Conservation (phyloP, 2,329 filamentous ascomycete genomes). For the Cladosporium colombiae region DNA sequence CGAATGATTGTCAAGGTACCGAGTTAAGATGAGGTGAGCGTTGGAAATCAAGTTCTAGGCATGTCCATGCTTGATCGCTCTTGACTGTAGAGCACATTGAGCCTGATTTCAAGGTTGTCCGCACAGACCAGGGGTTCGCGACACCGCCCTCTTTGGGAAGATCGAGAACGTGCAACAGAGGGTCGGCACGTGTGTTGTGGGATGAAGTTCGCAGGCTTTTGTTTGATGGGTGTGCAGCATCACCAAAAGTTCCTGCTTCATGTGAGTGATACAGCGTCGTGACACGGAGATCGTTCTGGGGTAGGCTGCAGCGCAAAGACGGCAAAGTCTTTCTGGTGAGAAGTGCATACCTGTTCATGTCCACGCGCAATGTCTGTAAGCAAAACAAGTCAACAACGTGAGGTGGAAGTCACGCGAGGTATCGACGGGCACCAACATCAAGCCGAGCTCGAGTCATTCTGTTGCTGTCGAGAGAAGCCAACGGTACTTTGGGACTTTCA, state of each 20-base stretch:
- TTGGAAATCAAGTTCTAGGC: neutral
- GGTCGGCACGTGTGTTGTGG: conserved; percentile 30
- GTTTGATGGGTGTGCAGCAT: conserved; percentile 13
- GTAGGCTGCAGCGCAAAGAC: neutral
- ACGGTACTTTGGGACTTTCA: neutral
- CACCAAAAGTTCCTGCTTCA: conserved; percentile 11
- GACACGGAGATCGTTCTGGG: conserved; percentile 14
- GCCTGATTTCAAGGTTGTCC: neutral
- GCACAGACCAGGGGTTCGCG: conserved; percentile 34
- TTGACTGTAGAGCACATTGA: conserved; percentile 3
- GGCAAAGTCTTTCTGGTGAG: conserved; percentile 17
- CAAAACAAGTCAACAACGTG: neutral
- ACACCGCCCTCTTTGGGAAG: conserved; percentile 11
- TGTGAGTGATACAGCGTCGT: conserved; percentile 19
- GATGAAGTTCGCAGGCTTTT: conserved; percentile 21
- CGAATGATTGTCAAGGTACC: neutral
- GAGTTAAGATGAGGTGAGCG: neutral
- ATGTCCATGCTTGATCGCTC: neutral
- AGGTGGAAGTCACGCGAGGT: neutral
- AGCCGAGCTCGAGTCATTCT: neutral
- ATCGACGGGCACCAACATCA: conserved; percentile 2
- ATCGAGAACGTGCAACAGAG: conserved; percentile 27
- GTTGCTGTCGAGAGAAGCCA: neutral
- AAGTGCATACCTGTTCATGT: conserved; percentile 4
- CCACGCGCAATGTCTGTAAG: neutral